Base-by-base conservation (phyloP, 2,329 filamentous ascomycete species). In the Diaporthe citri region DNA sequence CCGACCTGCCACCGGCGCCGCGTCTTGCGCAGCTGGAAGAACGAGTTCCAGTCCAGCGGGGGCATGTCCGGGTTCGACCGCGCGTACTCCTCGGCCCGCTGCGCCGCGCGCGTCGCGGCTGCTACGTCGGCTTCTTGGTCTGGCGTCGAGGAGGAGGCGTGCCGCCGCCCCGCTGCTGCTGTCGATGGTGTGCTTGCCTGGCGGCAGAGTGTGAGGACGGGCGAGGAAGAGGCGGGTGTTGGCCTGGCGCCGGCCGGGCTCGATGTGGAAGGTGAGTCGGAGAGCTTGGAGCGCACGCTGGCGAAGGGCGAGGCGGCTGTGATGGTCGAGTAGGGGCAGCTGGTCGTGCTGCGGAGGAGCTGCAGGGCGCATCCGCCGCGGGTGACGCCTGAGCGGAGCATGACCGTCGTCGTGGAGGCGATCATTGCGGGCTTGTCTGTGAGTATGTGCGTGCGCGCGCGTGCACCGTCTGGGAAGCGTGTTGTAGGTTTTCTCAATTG, bases 1-100 rank as follows among this genome's bases (percentile, higher is more conserved):
- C 89, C 90, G 51, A 97, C 90, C 82, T 96, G 95, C 87, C 96
- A 94, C 80, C 94, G 91, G 76, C 96, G 93, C 73, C 96, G 94
- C 76, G 92, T 93, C 80, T 95, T 94, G 81, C 96, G 95, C 76
- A 98, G 92, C 82, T 92, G 91, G 88, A 98, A 97, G 88, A 98
- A 98, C 71, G 91, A 92, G 86, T 98, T 93, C 96, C 96, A 98
- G 85, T 95, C 91, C 56, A 96, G 90, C n/a, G 84, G 81, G 48
- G 83, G 79, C 74, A 80, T 77, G 72, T 82, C 79, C 43, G 81
- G 79, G 70, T 81, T 76, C 25, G 84, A 64, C 25, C 25, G 48
- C 36, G 59, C 66, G 67, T 66, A 60, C 22, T 52, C 64, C 52
- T 57, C 52, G n/a, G 75, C 75, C n/a, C 74, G 66, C 69, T 72